A percentile compares a stretch with the other conserved stretches of the same genome.
phyloP scores from a whole-genome alignment of 2,329 filamentous ascomycete genomes.

The Diaporthe sp. region DNA sequence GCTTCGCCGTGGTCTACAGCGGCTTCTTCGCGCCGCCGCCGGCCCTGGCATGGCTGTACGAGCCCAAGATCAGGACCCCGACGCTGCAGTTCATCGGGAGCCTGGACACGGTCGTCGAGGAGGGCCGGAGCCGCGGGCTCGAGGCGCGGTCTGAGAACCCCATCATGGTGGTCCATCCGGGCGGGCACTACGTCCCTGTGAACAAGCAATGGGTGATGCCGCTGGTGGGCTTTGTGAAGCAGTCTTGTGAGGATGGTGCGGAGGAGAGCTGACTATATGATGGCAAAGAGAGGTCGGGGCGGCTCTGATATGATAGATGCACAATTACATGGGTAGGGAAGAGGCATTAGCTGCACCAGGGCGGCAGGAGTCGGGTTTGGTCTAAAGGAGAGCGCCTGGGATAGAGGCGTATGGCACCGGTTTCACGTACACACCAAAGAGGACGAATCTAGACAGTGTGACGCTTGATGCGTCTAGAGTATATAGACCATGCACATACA shows the following conservation, averaged over 20 bases:
- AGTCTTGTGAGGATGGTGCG: slow-evolving; percentile 43
- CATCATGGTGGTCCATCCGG: slow-evolving; percentile 78
- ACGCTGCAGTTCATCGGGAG: slow-evolving; percentile 86
- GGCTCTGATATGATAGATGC: neutral
- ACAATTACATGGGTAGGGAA: neutral
- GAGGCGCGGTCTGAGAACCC: slow-evolving; percentile 74
- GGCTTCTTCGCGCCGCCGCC: slow-evolving; percentile 78
- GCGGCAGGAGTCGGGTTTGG: neutral
- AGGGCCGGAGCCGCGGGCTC: slow-evolving; percentile 76
- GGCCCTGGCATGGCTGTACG: slow-evolving; percentile 78
- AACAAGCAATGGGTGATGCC: slow-evolving; percentile 85
- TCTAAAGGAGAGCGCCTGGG: neutral
- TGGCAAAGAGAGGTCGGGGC: neutral
- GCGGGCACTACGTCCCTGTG: slow-evolving; percentile 90
- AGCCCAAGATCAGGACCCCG: slow-evolving; percentile 82
- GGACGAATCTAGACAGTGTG: neutral
- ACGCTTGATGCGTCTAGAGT: neutral
- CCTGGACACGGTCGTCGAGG: slow-evolving; percentile 90
- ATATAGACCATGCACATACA: neutral
- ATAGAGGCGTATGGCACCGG: neutral
- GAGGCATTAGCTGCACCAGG: neutral
- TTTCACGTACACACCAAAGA: neutral
- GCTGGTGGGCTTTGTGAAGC: slow-evolving; percentile 61
- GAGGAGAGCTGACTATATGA: slow-evolving; percentile 2
- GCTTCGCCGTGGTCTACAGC: slow-evolving; percentile 82